Base-by-base conservation (phyloP, 805 yeast genomes). In the baker's yeast (Saccharomyces cerevisiae) region DNA sequence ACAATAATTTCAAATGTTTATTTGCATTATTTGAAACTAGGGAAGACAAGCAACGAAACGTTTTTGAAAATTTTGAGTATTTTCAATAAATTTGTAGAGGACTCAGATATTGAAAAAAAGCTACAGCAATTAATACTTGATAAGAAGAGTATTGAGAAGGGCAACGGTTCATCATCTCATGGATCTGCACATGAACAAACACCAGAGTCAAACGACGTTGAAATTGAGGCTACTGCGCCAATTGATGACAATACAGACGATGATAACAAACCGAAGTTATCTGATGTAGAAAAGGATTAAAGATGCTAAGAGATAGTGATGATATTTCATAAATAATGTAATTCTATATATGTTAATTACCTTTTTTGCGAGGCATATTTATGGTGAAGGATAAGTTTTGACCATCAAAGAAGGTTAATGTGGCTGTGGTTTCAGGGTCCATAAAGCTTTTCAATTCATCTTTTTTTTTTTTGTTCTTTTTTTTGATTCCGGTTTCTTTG, bases 1-100 rank as follows among this genome's bases (percentile, higher is more conserved):
- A 75, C 81, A 11, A 69, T 88, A 49, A 75, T 86, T 10, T 83
- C 95, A 54, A 87, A 86, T 63, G 75, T 79, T n/a, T 83, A 80
- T 59, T 57, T 82, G 46, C 79, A 76, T 48, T 78, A 79, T 57
- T 73, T 77, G 46, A 70, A 70, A 43, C 50, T 64, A 10, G 71
- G 70, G 5, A 60, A 64, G 11, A 65, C 72, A 13, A 71, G 71
- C 17, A 72, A 73, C 53, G 73, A 73, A 29, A 70, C 74, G 0
- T 75, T 68, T 53, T 59, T 75, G 53, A 67, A 67, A 51, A 66
- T 74, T 2, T 56, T 75, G 51, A 70, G 72, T 51, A 64, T 73
- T 26, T 75, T 69, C 60, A 73, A 75, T 53, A 71, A 67, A 48
- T 71, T 67, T 52, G 67, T 74, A 5, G 77, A 73, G n/a, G 70